Evolutionary conservation across 2,329 filamentous ascomycete species (phyloP), one percentile per base, ranked within the genome.

Genomic region (Chaetomiaceae sp.): DNA sequence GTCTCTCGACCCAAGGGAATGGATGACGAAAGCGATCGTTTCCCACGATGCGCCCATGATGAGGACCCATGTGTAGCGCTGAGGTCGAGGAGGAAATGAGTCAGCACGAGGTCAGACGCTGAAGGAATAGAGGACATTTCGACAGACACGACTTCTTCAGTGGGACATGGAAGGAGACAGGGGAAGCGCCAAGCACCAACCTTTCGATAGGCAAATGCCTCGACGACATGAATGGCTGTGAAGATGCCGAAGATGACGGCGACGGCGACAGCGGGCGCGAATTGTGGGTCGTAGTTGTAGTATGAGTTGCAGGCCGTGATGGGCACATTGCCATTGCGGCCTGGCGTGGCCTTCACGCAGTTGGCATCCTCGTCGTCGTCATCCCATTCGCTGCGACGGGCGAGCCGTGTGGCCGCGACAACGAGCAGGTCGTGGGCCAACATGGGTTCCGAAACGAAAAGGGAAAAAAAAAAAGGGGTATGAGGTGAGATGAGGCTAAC

Each of bases 41-140:
- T 74, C 70, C 69, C 69, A 74, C 0, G 57, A 20, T 0, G 56
- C 65, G 12, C 66, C 69, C 66, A 73, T 71, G 27, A 70, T 64
- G 3, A 70, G 44, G 9, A 73, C 68, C 70, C 69, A 73, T 2
- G 37, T 7, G n/a, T 49, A 53, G 16, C 45, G 40, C 51, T 52
- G 40, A n/a, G n/a, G n/a, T n/a, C n/a, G n/a, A n/a, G n/a, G n/a
- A n/a, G n/a, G n/a, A n/a, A n/a, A n/a, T n/a, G n/a, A n/a, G n/a
- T n/a, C n/a, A n/a, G n/a, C n/a, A n/a, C n/a, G n/a, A n/a, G n/a
- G n/a, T n/a, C n/a, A n/a, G n/a, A n/a, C n/a, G n/a, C n/a, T n/a
- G n/a, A n/a, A n/a, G n/a, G n/a, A n/a, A n/a, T n/a, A n/a, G n/a
- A n/a, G n/a, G n/a, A n/a, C n/a, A n/a, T n/a, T n/a, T n/a, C n/a